Percentiles rank a stretch among this genome's conserved stretches.
These are phyloP conservation scores for Penicillium egyptiacum DNA, from an alignment of 495 filamentous ascomycete species.

Conservation along the genomic window DNA sequence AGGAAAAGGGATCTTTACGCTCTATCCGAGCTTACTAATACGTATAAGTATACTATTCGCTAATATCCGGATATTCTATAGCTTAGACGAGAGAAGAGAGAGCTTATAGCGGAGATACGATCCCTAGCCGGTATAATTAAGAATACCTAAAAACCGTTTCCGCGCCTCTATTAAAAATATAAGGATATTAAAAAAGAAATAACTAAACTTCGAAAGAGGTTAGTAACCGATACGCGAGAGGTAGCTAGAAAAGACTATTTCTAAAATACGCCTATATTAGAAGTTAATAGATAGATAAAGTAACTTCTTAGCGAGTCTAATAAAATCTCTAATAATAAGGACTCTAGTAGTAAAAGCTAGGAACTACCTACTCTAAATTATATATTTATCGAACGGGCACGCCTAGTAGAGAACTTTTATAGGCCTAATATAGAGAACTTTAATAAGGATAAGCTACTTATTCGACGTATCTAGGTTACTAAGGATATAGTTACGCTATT, in stretches of 20 bases:
- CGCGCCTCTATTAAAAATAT: slow-evolving; percentile 29
- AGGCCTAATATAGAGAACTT: slow-evolving; percentile 28
- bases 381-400: slow-evolving; percentile 28
- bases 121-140: slow-evolving; percentile 30
- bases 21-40: slow-evolving; percentile 28
- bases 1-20: slow-evolving; percentile 29
- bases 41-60: slow-evolving; percentile 26
- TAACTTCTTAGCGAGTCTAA: slow-evolving; percentile 25
- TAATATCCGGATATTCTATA: slow-evolving; percentile 25
- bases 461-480: slow-evolving; percentile 30
- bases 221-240: slow-evolving; percentile 25
- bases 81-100: slow-evolving; percentile 31
- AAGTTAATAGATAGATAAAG: slow-evolving; percentile 32
- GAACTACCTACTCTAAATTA: slow-evolving; percentile 25
- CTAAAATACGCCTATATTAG: slow-evolving; percentile 24
- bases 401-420: slow-evolving; percentile 33
- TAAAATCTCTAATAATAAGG: slow-evolving; percentile 16
- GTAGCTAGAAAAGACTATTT: slow-evolving; percentile 36
- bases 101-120: slow-evolving; percentile 31
- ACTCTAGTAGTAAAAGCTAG: slow-evolving; percentile 21
- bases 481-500: slow-evolving; percentile 33
- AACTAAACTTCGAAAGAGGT: slow-evolving; percentile 24
- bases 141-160: slow-evolving; percentile 24
- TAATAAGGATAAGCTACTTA: slow-evolving; percentile 29
- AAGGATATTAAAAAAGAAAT: slow-evolving; percentile 24